Percentiles rank a stretch among this genome's conserved stretches.
These are phyloP conservation scores for Tolypocladium guangdongense DNA, from an alignment of 2,329 filamentous ascomycete genomes.

Conservation along the genomic window DNA sequence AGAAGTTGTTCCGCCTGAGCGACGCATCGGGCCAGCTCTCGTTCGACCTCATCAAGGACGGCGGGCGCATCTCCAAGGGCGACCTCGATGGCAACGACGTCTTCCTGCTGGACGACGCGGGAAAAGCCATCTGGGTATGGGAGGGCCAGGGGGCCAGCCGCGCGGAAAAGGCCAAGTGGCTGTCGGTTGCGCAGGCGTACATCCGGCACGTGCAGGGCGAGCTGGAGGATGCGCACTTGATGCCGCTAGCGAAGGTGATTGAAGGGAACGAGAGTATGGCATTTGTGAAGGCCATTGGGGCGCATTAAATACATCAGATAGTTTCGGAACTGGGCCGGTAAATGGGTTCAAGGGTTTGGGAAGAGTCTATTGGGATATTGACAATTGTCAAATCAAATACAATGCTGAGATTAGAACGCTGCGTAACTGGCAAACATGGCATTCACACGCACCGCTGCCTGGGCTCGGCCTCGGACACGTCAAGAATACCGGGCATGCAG, in stretches of 20 bases:
- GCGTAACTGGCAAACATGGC: too few relatives aligned
- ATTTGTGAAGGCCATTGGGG: slow-evolving; percentile 37
- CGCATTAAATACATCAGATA: not conserved
- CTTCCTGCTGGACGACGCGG: slow-evolving; percentile 49
- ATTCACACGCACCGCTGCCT: too few relatives aligned
- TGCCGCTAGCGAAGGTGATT: slow-evolving; percentile 44
- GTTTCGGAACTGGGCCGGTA: too few relatives aligned
- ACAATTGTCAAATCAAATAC: too few relatives aligned
- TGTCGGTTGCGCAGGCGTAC: slow-evolving; percentile 47
- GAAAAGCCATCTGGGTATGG: slow-evolving; percentile 54
- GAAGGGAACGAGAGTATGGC: slow-evolving; percentile 44
- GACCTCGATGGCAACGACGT: slow-evolving; percentile 51
- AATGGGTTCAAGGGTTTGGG: not conserved
- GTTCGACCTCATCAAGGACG: slow-evolving; percentile 49
- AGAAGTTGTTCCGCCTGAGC: slow-evolving; percentile 50
- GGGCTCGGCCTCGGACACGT: too few relatives aligned
- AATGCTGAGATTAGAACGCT: too few relatives aligned
- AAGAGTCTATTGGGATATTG: too few relatives aligned
- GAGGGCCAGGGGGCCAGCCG: slow-evolving; percentile 47
- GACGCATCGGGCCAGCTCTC: slow-evolving; percentile 46
- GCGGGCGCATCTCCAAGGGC: slow-evolving; percentile 26
- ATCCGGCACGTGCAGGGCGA: slow-evolving; percentile 28
- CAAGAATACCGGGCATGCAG: too few relatives aligned
- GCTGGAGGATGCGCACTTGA: slow-evolving; percentile 25
- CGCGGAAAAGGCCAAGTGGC: slow-evolving; percentile 49